Conservation (phyloP, 805 yeast genomes). For the Sugiyamaella marilandica region DNA sequence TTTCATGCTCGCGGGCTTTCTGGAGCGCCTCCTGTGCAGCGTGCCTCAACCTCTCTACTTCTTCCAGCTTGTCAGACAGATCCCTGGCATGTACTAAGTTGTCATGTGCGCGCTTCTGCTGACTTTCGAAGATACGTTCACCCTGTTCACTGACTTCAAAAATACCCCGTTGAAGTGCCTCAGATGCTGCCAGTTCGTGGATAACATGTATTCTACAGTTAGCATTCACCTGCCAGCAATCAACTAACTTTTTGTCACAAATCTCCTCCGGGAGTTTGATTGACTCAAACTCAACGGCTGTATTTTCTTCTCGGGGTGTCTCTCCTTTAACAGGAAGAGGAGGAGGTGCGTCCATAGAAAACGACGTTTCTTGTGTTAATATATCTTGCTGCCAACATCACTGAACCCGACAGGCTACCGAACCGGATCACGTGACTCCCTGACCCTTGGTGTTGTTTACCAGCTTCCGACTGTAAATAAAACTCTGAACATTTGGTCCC, state of each 20-base stretch:
- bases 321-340: slow-evolving; percentile 4
- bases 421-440: too few relatives aligned
- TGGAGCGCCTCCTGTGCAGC: slow-evolving; percentile 10
- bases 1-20: slow-evolving; percentile 24
- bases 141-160: slow-evolving; percentile 26
- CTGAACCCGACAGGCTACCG: too few relatives aligned
- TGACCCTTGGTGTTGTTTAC: neutral
- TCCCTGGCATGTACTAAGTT: slow-evolving; percentile 26
- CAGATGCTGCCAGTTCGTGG: slow-evolving; percentile 19
- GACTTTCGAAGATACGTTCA: slow-evolving; percentile 24
- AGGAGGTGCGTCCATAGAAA: slow-evolving; percentile 1
- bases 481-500: neutral
- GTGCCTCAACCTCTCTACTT: slow-evolving; percentile 22
- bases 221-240: slow-evolving; percentile 19
- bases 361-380: neutral
- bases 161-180: slow-evolving; percentile 28
- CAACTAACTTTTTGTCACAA: slow-evolving; percentile 16
- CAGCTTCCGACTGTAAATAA: neutral
- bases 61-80: slow-evolving; percentile 27
- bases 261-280: neutral
- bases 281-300: neutral
- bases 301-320: slow-evolving; percentile 5
- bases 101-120: slow-evolving; percentile 26
- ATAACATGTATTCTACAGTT: slow-evolving; percentile 20
- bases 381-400: too few relatives aligned